Evolutionary conservation across 495 filamentous ascomycete species (phyloP), one percentile per base, ranked within the genome.

Genomic region (Aspergillus kassunensis): DNA sequence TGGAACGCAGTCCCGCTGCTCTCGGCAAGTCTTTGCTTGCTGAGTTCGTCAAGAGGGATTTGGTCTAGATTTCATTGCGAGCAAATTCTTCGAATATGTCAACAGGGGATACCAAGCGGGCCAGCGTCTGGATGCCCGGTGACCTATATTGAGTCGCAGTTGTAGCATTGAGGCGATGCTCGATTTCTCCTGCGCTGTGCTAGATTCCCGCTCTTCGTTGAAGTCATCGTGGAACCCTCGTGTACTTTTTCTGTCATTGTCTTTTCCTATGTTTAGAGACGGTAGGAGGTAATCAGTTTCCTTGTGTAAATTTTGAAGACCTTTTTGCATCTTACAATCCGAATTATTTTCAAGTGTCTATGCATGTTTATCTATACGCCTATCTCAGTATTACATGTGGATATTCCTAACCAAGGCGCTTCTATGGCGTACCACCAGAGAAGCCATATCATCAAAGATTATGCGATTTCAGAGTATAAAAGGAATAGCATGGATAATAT

Each of bases 1-100:
- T 99, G 33, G 93, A 97, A 84, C 83, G 93, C 66, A 95, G 90
- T 66, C 93, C 93, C 59, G 93, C 93, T 56, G 66, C 78, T 44
- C 80, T 99, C 47, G 93, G 93, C 58, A 96, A 96, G 82, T 85
- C 90, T 45, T 76, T 99, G 65, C 87, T 91, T 61, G 87, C 86
- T 43, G 89, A 97, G 76, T 99, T 99, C 69, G 88, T 97, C 63
- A 88, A 95, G 78, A 80, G 88, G 63, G 93, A 99, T 74, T 77
- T 99, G 66, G 82, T 99, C 72, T 99, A 86, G 80, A 53, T 31
- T 35, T 46, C 9, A 46, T 41, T 41, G n/a, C 34, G 36, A 47
- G 36, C 36, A 27, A 20, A 45, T 23, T 11, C 12, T 42, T 19
- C 19, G n/a, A 23, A 16, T 51, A 36, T 47, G 41, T 19, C 48